These are phyloP conservation scores for Emydomyces testavorans DNA, from an alignment of 2,329 filamentous ascomycete genomes.

Conservation along the genomic window DNA sequence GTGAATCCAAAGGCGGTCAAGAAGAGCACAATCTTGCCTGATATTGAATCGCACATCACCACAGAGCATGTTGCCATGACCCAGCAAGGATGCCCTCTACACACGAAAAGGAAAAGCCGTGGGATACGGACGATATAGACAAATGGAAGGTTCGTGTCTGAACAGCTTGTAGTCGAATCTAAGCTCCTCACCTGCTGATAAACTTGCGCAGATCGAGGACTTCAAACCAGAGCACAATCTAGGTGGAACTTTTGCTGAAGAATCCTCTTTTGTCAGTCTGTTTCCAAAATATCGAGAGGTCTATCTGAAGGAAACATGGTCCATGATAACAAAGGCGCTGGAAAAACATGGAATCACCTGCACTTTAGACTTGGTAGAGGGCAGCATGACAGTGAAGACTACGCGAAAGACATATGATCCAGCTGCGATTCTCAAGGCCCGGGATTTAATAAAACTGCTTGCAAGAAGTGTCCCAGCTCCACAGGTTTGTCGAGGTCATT, in stretches of 20 bases:
- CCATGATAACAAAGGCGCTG: slow-evolving; percentile 72
- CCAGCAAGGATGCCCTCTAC: slow-evolving; percentile 62
- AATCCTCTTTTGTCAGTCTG: slow-evolving; percentile 71
- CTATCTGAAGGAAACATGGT: slow-evolving; percentile 88
- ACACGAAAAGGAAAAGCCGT: slow-evolving; percentile 79
- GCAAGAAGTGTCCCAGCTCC: slow-evolving; percentile 84
- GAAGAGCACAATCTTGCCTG: neutral
- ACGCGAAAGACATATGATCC: slow-evolving; percentile 87
- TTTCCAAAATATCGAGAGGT: slow-evolving; percentile 96
- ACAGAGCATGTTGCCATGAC: neutral
- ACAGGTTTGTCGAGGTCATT: slow-evolving; percentile 38
- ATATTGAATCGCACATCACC: neutral
- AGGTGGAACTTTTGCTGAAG: slow-evolving; percentile 78
- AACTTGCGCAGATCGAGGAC: slow-evolving; percentile 50
- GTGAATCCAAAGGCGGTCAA: neutral
- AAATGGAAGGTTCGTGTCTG: slow-evolving; percentile 64
- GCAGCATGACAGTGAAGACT: slow-evolving; percentile 93
- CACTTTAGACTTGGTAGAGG: slow-evolving; percentile 86
- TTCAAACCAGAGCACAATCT: slow-evolving; percentile 80
- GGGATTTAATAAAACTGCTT: slow-evolving; percentile 87
- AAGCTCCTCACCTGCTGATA: neutral
- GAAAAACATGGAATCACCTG: slow-evolving; percentile 83
- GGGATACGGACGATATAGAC: slow-evolving; percentile 94
- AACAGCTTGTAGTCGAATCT: neutral
- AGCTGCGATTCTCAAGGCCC: slow-evolving; percentile 80